phyloP scores from a whole-genome alignment of 768 basidiomycete genomes.

The Boletus insuetus region DNA sequence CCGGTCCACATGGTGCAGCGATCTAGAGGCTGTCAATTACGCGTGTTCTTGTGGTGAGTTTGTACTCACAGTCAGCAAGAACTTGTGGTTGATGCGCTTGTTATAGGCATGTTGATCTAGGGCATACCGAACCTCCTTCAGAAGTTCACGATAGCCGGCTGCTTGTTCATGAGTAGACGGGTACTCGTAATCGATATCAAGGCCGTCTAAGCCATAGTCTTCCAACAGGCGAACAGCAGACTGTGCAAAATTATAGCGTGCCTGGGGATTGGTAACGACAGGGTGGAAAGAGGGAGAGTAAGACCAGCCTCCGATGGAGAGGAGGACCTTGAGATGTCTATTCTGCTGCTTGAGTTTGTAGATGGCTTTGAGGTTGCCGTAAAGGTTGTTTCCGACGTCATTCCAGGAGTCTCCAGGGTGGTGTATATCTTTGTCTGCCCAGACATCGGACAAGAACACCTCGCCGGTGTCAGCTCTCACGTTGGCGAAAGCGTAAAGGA shows the following conservation, averaged over 20 bases:
- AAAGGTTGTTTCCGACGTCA: slow-evolving; percentile 85
- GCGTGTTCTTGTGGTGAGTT: not conserved
- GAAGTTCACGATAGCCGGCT: slow-evolving; percentile 75
- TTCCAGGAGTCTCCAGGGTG: slow-evolving; percentile 96
- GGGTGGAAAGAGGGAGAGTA: slow-evolving; percentile 87
- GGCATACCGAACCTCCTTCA: slow-evolving; percentile 69
- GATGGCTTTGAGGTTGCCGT: slow-evolving; percentile 93
- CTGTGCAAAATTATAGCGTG: slow-evolving; percentile 75
- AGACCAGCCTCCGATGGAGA: slow-evolving; percentile 96
- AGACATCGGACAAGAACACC: slow-evolving; percentile 83
- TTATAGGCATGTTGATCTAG: slow-evolving; percentile 73
- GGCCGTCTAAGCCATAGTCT: slow-evolving; percentile 89
- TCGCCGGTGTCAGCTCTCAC: slow-evolving; percentile 80
- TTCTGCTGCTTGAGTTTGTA: slow-evolving; percentile 87
- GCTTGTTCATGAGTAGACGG: slow-evolving; percentile 79
- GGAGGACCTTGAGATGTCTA: slow-evolving; percentile 72
- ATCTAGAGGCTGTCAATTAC: slow-evolving; percentile 46
- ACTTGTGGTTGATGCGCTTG: slow-evolving; percentile 59
- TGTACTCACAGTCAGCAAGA: slow-evolving; percentile 67
- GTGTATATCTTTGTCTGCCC: slow-evolving; percentile 98
- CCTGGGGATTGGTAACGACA: slow-evolving; percentile 61
- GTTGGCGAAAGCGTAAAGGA: slow-evolving; percentile 93
- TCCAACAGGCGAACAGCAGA: slow-evolving; percentile 79
- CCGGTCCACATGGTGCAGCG: slow-evolving; percentile 88
- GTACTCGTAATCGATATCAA: slow-evolving; percentile 94